Conservation (phyloP, 148 eudicot species). For the Oxyria digyna region DNA sequence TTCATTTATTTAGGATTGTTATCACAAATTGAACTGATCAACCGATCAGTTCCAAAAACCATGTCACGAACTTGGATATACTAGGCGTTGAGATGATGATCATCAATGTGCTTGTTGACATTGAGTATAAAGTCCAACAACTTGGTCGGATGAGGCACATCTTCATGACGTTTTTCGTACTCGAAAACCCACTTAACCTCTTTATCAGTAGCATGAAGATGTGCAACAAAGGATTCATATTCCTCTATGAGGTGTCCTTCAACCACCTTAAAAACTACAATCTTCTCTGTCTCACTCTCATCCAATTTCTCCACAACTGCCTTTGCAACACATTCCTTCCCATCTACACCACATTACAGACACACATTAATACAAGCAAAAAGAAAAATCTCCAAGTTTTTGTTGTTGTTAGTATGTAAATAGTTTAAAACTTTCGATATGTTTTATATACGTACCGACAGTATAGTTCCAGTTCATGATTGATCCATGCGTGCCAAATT, state of each 20-base stretch:
- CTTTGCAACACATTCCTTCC: conserved; percentile 4
- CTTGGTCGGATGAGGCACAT: neutral
- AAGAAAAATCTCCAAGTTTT: no score
- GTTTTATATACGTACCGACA: conserved; percentile 15
- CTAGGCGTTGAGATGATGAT: neutral
- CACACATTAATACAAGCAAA: no score
- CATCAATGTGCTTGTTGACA: conserved; percentile 1
- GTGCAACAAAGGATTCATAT: neutral
- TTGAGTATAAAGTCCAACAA: neutral
- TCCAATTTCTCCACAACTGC: conserved; percentile 5
- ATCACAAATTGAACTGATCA: no score
- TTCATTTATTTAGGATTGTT: no score
- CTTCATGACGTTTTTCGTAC: neutral
- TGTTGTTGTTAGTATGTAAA: no score
- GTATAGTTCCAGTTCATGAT: conserved; percentile 14
- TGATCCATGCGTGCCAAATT: conserved; percentile 9
- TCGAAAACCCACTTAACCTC: conserved; percentile 1
- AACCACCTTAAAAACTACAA: neutral
- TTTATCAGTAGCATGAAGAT: neutral
- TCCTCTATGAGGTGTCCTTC: neutral
- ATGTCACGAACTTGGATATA: no score
- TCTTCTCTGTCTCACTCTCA: conserved; percentile 1
- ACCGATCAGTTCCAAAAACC: no score
- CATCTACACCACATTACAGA: neutral
- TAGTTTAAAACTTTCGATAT: no score